Percentiles rank a stretch among this genome's conserved stretches.
These are phyloP conservation scores for Drosera capensis DNA, from an alignment of 148 eudicot species.

Conservation along the genomic window DNA sequence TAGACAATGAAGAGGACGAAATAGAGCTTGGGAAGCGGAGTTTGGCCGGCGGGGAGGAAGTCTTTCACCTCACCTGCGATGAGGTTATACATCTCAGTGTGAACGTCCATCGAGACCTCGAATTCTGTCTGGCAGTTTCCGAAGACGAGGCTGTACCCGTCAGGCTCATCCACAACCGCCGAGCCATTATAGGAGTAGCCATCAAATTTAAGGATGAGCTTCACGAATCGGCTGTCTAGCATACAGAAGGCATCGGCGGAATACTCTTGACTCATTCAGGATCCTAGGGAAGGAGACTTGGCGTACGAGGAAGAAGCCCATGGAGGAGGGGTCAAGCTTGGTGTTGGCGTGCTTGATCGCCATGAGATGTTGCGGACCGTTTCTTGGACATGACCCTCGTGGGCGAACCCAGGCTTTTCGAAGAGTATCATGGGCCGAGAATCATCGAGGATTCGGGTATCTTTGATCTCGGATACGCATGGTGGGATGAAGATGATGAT, in stretches of 20 bases:
- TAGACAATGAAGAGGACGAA: slow-evolving; percentile 13
- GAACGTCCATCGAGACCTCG: slow-evolving; percentile 22
- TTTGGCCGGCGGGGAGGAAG: slow-evolving; percentile 18
- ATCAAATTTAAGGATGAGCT: slow-evolving; percentile 6
- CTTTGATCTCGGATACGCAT: slow-evolving; percentile 11
- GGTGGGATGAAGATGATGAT: neutral
- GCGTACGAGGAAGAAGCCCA: slow-evolving; percentile 14
- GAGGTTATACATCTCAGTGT: slow-evolving; percentile 20
- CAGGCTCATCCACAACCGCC: slow-evolving; percentile 4
- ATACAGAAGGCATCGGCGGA: slow-evolving; percentile 8
- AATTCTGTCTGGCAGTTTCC: slow-evolving; percentile 22
- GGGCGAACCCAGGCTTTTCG: slow-evolving; percentile 12
- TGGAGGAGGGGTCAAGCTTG: slow-evolving; percentile 12
- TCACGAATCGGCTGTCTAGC: slow-evolving; percentile 9
- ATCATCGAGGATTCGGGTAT: slow-evolving; percentile 9
- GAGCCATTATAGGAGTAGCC: slow-evolving; percentile 9
- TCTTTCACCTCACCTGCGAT: slow-evolving; percentile 6
- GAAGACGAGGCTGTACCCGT: slow-evolving; percentile 13
- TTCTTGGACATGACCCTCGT: slow-evolving; percentile 7
- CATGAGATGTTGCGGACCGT: slow-evolving; percentile 7
- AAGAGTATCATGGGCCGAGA: slow-evolving; percentile 15
- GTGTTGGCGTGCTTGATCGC: slow-evolving; percentile 11
- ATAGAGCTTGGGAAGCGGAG: slow-evolving; percentile 13
- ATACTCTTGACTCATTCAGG: slow-evolving; percentile 12
- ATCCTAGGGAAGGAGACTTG: slow-evolving; percentile 14